These are phyloP conservation scores for Ammopiptanthus mongolicus DNA, from an alignment of 306 rosid genomes.

Conservation along the genomic window DNA sequence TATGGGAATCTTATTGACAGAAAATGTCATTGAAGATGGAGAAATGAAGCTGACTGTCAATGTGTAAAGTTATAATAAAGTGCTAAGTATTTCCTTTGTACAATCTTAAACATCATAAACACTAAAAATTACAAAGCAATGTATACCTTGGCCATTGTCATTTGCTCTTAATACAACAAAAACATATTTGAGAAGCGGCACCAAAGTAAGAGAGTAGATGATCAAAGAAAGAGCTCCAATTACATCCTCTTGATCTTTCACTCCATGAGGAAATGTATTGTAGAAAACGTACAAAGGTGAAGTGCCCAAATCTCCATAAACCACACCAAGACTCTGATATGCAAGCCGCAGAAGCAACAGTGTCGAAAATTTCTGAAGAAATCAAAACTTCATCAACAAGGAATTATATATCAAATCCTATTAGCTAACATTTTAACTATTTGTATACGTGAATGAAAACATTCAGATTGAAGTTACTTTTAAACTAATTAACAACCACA, in stretches of 20 bases:
- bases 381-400: slow-evolving; percentile 33
- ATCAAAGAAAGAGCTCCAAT: slow-evolving; percentile 95
- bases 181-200: slow-evolving; percentile 92
- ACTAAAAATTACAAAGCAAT: slow-evolving; percentile 22
- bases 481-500: neutral
- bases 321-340: slow-evolving; percentile 97
- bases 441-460: neutral
- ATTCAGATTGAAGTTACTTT: neutral
- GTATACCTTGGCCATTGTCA: slow-evolving; percentile 98
- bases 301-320: slow-evolving; percentile 96
- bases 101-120: slow-evolving; percentile 12
- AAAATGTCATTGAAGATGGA: neutral
- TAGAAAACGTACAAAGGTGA: slow-evolving; percentile 95
- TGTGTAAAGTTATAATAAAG: neutral
- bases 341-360: slow-evolving; percentile 86
- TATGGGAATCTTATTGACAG: neutral
- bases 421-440: slow-evolving; percentile 2
- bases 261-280: slow-evolving; percentile 78
- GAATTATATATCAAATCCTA: slow-evolving; percentile 7
- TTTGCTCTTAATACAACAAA: slow-evolving; percentile 83
- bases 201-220: slow-evolving; percentile 91
- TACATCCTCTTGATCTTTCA: slow-evolving; percentile 71
- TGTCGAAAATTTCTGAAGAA: slow-evolving; percentile 73
- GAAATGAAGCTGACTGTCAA: neutral
- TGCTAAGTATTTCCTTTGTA: neutral